Conservation (phyloP, 768 basidiomycete species). For the Lentinula detonsa region DNA sequence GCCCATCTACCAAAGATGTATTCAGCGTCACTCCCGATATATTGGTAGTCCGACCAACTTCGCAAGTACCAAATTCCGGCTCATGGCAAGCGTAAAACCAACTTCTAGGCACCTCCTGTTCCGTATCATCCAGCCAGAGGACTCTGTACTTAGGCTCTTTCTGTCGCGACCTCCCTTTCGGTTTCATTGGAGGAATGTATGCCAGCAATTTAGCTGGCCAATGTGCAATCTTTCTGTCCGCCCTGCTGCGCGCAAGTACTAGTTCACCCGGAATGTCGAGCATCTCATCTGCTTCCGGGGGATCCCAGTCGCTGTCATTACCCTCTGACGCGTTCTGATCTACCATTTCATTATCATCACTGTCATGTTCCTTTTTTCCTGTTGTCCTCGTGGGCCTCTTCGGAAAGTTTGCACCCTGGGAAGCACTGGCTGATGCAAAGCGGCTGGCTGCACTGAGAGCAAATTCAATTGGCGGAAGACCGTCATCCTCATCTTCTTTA, state of each 20-base stretch:
- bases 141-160: constrained; percentile 42
- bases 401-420: constrained; percentile 5
- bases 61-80: constrained; percentile 57
- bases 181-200: constrained; percentile 38
- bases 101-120: constrained; percentile 34
- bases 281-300: constrained; percentile 39
- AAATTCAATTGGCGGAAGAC: constrained; percentile 35
- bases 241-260: constrained; percentile 44
- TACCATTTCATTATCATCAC: constrained; percentile 8
- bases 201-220: constrained; percentile 65
- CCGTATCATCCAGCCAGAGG: constrained; percentile 51
- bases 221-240: constrained; percentile 28
- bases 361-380: constrained; percentile 16
- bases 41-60: constrained; percentile 25
- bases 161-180: constrained; percentile 23
- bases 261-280: constrained; percentile 65
- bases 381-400: constrained; percentile 17
- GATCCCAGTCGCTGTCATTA: constrained; percentile 23
- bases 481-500: constrained; percentile 38
- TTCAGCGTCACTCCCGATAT: not conserved
- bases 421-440: constrained; percentile 9
- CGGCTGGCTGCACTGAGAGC: constrained; percentile 14
- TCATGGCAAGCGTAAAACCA: constrained; percentile 56
- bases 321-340: constrained; percentile 11
- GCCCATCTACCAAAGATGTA: constrained; percentile 38